A percentile compares a stretch with the other conserved stretches of the same genome.
phyloP scores from a whole-genome alignment of 768 basidiomycete species.

The Naganishia onofrii region DNA sequence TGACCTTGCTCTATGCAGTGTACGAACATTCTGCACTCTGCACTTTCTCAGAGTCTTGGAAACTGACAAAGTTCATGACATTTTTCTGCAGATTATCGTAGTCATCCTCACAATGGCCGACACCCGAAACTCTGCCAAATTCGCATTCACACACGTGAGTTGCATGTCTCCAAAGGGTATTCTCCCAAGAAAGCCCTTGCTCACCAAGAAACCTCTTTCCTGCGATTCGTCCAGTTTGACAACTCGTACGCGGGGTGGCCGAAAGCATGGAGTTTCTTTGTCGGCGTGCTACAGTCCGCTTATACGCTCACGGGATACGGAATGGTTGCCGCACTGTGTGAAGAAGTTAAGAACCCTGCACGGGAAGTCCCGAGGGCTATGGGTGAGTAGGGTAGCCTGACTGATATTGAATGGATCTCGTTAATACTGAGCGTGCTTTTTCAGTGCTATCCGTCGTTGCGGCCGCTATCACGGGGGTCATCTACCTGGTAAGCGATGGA shows the following conservation, averaged over 20 bases:
- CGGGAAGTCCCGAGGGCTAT: slow-evolving; percentile 61
- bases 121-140: slow-evolving; percentile 59
- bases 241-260: slow-evolving; percentile 67
- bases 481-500: slow-evolving; percentile 39
- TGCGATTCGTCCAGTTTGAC: slow-evolving; percentile 55
- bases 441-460: slow-evolving; percentile 43
- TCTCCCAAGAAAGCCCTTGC: too few relatives aligned
- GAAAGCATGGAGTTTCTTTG: slow-evolving; percentile 68
- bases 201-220: too few relatives aligned
- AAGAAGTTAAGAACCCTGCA: slow-evolving; percentile 64
- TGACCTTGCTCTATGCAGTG: background rate
- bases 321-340: slow-evolving; percentile 69
- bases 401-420: background rate
- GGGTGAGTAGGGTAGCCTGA: slow-evolving; percentile 52
- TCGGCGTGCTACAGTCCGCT: slow-evolving; percentile 58
- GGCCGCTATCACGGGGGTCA: slow-evolving; percentile 42
- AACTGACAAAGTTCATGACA: background rate
- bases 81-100: slow-evolving; percentile 54
- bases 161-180: too few relatives aligned
- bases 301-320: slow-evolving; percentile 63
- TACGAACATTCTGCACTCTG: background rate
- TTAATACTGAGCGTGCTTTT: background rate
- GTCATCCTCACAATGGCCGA: slow-evolving; percentile 62
- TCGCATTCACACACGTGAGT: slow-evolving; percentile 57
- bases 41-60: background rate